phyloP scores from a whole-genome alignment of 306 rosid species.

The Psophocarpus tetragonolobus region DNA sequence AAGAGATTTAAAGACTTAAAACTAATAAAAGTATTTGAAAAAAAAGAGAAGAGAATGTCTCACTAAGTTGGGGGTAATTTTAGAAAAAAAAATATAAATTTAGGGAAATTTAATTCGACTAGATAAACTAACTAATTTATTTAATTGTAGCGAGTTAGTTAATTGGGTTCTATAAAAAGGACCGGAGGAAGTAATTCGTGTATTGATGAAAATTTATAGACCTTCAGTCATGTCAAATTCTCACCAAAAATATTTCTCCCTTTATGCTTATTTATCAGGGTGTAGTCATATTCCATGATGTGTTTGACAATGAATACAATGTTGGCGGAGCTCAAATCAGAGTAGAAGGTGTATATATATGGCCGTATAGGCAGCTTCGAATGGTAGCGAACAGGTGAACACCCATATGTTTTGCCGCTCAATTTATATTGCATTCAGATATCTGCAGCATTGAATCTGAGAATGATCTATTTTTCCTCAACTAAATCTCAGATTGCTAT shows the following conservation, averaged over 20 bases:
- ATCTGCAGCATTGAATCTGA: not conserved
- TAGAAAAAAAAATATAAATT: too few relatives aligned
- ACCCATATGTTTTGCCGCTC: not conserved
- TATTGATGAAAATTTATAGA: not conserved
- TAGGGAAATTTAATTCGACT: too few relatives aligned
- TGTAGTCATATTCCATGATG: constrained; percentile 81
- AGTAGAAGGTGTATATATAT: constrained; percentile 98
- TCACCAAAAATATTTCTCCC: not conserved
- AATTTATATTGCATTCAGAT: constrained; percentile 20
- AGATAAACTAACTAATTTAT: too few relatives aligned
- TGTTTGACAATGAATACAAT: constrained; percentile 75
- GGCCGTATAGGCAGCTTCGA: constrained; percentile 99
- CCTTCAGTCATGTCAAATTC: not conserved
- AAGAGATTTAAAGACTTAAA: too few relatives aligned
- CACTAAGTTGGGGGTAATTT: too few relatives aligned
- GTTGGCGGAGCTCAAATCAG: constrained; percentile 89
- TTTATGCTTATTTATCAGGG: constrained; percentile 66
- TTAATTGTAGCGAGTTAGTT: too few relatives aligned
- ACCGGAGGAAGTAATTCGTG: too few relatives aligned
- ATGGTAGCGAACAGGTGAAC: constrained; percentile 88
- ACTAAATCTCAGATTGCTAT: not conserved
- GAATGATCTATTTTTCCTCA: not conserved
- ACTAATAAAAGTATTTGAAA: too few relatives aligned
- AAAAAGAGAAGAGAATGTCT: too few relatives aligned
- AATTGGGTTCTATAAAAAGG: too few relatives aligned